phyloP scores from a whole-genome alignment of 148 eudicot species.

The Salicornia ramosissima region DNA sequence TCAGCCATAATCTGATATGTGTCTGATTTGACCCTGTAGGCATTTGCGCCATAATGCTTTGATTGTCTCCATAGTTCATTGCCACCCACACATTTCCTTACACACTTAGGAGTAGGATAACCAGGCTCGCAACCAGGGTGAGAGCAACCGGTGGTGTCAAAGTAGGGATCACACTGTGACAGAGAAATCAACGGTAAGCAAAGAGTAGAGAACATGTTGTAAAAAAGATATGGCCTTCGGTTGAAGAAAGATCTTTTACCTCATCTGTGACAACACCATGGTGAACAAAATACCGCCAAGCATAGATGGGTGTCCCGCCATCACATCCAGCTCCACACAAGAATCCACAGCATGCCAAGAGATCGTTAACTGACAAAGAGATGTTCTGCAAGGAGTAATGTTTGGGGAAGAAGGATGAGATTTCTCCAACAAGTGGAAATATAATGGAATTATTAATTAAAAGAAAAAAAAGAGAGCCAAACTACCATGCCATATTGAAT shows the following conservation, averaged over 20 bases:
- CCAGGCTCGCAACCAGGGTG: constrained; percentile 97
- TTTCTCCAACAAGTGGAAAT: neutral
- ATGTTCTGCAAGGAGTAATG: constrained; percentile 47
- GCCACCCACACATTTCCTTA: constrained; percentile 46
- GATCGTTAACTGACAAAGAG: constrained; percentile 81
- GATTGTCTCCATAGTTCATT: constrained; percentile 68
- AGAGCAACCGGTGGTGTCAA: constrained; percentile 69
- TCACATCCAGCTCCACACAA: constrained; percentile 85
- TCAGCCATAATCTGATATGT: constrained; percentile 84
- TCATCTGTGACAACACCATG: constrained; percentile 83
- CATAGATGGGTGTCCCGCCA: constrained; percentile 78
- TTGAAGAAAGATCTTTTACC: constrained; percentile 32
- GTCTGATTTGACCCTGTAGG: constrained; percentile 52
- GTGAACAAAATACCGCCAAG: constrained; percentile 74
- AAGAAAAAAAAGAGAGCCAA: constrained; percentile 1
- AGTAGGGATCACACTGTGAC: constrained; percentile 89
- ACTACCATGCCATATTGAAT: constrained; percentile 57
- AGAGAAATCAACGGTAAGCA: neutral
- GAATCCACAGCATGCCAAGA: constrained; percentile 92
- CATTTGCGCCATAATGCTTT: constrained; percentile 61
- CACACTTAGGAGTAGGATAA: constrained; percentile 79
- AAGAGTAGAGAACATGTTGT: neutral
- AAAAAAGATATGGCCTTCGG: neutral
- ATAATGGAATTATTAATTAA: neutral
- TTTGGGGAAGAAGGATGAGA: constrained; percentile 6